Percentiles rank a stretch among this genome's conserved stretches.
phyloP scores from a whole-genome alignment of 1,139 yeast species.

The Candida neerlandica region DNA sequence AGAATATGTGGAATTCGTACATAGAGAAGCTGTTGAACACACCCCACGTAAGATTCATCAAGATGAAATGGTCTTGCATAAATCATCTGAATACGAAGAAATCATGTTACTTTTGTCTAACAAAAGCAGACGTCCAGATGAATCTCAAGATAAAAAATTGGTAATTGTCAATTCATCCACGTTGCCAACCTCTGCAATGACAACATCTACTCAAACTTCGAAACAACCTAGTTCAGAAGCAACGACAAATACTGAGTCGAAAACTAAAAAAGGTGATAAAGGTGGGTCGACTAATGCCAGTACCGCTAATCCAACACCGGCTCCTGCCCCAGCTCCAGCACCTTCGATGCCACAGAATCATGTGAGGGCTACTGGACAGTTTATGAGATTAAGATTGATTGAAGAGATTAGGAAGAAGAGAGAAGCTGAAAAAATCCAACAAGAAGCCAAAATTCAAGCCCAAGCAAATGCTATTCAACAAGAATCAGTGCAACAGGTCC shows the following conservation, averaged over 20 bases:
- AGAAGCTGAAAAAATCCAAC: constrained; percentile 47
- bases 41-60: constrained; percentile 48
- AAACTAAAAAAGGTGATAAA: constrained; percentile 29
- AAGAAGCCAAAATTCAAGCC: constrained; percentile 39
- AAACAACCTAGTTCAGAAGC: constrained; percentile 24
- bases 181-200: constrained; percentile 13
- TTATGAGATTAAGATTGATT: constrained; percentile 50
- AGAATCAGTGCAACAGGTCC: constrained; percentile 7
- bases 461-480: constrained; percentile 24
- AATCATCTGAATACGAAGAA: constrained; percentile 87
- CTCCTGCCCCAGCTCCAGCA: constrained; percentile 19
- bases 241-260: constrained; percentile 24
- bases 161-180: constrained; percentile 42
- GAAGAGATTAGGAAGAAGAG: constrained; percentile 50
- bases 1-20: constrained; percentile 37
- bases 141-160: constrained; percentile 40
- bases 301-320: constrained; percentile 18
- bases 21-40: constrained; percentile 50
- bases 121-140: constrained; percentile 43
- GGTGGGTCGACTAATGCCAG: constrained; percentile 19
- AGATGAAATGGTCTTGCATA: constrained; percentile 57
- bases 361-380: constrained; percentile 42
- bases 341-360: constrained; percentile 20
- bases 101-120: constrained; percentile 64
- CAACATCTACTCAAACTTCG: constrained; percentile 23